These are phyloP conservation scores for Fusarium miscanthi DNA, from an alignment of 2,329 filamentous ascomycete species.

Conservation along the genomic window DNA sequence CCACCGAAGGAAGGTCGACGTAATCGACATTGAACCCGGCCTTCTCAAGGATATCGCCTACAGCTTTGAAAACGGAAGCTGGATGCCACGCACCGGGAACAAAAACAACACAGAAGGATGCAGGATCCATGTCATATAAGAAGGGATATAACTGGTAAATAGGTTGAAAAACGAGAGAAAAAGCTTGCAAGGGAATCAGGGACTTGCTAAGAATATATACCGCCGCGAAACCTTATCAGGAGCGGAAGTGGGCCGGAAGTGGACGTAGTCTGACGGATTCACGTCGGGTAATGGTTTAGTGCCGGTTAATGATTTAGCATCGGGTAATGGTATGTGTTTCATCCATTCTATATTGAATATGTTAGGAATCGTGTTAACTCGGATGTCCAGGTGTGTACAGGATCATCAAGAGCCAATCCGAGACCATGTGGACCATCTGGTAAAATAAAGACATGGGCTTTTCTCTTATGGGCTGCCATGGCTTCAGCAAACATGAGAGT, in stretches of 20 bases:
- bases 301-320: too few species aligned
- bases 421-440: conserved; percentile 15
- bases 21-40: neutral
- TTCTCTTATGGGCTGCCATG: conserved; percentile 2
- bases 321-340: too few species aligned
- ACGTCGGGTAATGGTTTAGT: too few species aligned
- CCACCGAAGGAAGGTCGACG: neutral
- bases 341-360: conserved; percentile 7
- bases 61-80: neutral
- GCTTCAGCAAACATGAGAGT: conserved; percentile 15
- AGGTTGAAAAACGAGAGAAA: too few species aligned
- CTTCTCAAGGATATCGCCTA: neutral
- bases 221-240: too few species aligned
- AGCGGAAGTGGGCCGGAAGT: too few species aligned
- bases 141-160: too few species aligned
- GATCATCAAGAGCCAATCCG: conserved; percentile 14
- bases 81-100: neutral
- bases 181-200: too few species aligned
- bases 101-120: neutral
- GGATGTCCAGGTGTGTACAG: conserved; percentile 12
- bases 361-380: conserved; percentile 22
- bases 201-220: too few species aligned
- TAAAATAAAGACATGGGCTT: conserved; percentile 5
- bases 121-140: neutral
- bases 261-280: too few species aligned